phyloP scores from a whole-genome alignment of 257 asterid species.

The Solanum chaucha region DNA sequence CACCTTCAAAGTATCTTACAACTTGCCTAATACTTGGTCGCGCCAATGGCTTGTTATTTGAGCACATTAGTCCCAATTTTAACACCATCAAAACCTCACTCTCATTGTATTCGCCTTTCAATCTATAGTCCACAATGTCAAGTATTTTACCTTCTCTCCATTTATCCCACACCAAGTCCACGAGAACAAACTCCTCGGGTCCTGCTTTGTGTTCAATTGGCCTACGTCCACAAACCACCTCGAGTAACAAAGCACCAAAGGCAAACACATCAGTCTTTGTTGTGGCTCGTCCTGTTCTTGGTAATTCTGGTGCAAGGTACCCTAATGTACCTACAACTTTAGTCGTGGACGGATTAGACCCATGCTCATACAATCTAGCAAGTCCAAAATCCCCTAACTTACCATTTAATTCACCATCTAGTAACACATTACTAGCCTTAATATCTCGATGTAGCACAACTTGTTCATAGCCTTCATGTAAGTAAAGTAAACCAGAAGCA shows the following conservation, averaged over 20 bases:
- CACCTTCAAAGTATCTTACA: neutral
- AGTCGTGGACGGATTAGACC: constrained; percentile 3
- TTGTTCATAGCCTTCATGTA: constrained; percentile 12
- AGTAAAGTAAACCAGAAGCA: constrained; percentile 2
- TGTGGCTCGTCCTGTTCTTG: constrained; percentile 3
- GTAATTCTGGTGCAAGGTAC: constrained; percentile 8
- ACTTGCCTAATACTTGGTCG: constrained; percentile 2
- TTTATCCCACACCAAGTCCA: constrained; percentile 2
- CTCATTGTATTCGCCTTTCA: neutral
- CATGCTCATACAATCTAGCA: constrained; percentile 7
- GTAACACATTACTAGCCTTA: constrained; percentile 8
- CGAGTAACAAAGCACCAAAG: constrained; percentile 9
- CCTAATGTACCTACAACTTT: constrained; percentile 8
- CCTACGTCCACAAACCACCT: constrained; percentile 13
- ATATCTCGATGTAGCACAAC: constrained; percentile 9
- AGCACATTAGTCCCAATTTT: constrained; percentile 5
- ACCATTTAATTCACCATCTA: constrained; percentile 2
- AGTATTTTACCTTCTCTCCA: neutral
- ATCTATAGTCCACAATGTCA: neutral
- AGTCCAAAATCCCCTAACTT: constrained; percentile 15
- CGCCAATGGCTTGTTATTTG: neutral
- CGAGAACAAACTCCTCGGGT: neutral
- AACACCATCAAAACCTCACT: constrained; percentile 4
- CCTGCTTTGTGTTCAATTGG: constrained; percentile 8
- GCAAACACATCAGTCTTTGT: constrained; percentile 9